These are phyloP conservation scores for Diaporthe sp. DNA, from an alignment of 2,329 filamentous ascomycete species.

Conservation along the genomic window DNA sequence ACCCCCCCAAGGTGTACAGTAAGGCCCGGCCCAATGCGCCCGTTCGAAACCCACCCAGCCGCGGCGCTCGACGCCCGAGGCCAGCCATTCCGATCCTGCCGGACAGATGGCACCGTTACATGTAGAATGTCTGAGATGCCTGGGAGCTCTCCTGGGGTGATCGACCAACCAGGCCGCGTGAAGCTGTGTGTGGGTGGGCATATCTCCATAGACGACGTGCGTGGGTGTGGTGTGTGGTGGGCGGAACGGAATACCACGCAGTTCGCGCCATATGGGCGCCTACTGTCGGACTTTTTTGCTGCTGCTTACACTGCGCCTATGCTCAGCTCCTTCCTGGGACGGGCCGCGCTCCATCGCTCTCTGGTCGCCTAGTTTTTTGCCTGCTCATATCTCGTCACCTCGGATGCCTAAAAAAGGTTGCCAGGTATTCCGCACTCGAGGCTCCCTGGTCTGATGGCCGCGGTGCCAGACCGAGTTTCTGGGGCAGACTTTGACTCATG, in stretches of 20 bases:
- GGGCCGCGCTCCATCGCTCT: constrained; percentile 18
- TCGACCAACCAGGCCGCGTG: constrained; percentile 6
- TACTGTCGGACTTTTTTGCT: constrained; percentile 1
- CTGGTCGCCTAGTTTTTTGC: not conserved
- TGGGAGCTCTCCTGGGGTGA: not conserved
- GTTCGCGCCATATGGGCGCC: constrained; percentile 14
- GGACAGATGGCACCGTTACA: constrained; percentile 22
- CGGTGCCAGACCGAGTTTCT: constrained; percentile 1
- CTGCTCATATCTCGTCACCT: constrained; percentile 1
- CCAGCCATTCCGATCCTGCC: constrained; percentile 4
- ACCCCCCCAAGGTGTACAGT: constrained; percentile 6
- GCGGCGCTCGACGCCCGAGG: constrained; percentile 20
- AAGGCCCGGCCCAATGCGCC: constrained; percentile 5
- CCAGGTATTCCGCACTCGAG: not conserved
- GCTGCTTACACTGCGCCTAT: constrained; percentile 17
- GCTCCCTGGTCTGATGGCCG: constrained; percentile 1
- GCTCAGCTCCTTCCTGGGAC: constrained; percentile 18
- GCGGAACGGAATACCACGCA: not conserved
- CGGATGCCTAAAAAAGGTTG: constrained; percentile 6
- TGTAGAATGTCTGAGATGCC: constrained; percentile 31
- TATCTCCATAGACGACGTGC: not conserved
- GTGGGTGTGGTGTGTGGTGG: not conserved
- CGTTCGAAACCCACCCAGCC: constrained; percentile 8
- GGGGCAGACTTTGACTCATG: constrained; percentile 2
- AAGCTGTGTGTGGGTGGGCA: not conserved